Base-by-base conservation (phyloP, 495 filamentous ascomycete species). In the Penicillium chermesinum region DNA sequence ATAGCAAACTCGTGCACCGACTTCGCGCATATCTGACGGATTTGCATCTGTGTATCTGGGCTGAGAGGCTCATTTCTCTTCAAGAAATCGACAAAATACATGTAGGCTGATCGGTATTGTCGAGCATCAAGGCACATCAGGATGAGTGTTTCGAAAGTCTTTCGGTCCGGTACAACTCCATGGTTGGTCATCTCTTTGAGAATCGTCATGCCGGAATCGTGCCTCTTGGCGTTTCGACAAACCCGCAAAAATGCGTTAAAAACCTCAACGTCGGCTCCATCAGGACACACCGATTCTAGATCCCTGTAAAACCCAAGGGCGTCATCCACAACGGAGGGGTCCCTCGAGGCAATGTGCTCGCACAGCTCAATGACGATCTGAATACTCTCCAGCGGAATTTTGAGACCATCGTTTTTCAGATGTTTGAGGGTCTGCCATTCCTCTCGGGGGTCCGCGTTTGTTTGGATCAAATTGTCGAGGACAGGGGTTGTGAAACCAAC, bases 231-330 rank as follows among this genome's bases (percentile, higher is more conserved):
- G 18, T 60, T 59, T 2, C 73, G 67, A 61, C 86, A 86, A 44
- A 82, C 76, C 30, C 66, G 67, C 38, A 95, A 69, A 6, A 95
- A 72, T 3, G 78, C 54, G 54, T 89, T 86, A 65, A 85, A 91
- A 2, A 80, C 84, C 19, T 70, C 63, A 2, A 76, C 74, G 56
- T 82, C 75, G 8, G 82, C 84, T 8, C 78, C 79, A 5, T 58
- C 61, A 13, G 70, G 52, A 49, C 77, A 85, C 47, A 91, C 61
- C 7, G 72, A 75, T 38, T 84, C 80, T 12, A 95, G 59, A 19
- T 79, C 67, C 50, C 87, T 85, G 68, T 95, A 96, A 8, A 86
- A 53, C 6, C 78, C 74, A 7, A 95, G 53, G 0, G 87, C 85
- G 15, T 73, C 64, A 5, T 72, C 67, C 2, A 64, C 65, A 0